phyloP scores from a whole-genome alignment of 2,329 filamentous ascomycete genomes.

The Trichocomaceae sp. region DNA sequence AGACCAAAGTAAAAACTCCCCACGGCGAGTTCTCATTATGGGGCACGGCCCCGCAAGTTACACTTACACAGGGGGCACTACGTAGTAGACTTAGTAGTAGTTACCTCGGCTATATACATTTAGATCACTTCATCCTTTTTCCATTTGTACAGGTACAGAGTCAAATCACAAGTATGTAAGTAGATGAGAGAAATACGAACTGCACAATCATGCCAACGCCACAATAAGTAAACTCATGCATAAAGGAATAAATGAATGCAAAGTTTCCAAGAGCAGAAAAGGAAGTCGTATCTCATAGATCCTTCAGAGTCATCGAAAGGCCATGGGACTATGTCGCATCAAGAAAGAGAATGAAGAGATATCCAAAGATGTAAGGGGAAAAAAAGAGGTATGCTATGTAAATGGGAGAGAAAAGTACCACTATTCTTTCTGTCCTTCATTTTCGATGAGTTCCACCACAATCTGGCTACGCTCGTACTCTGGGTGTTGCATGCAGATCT shows the following conservation, averaged over 20 bases:
- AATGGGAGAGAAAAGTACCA: background rate
- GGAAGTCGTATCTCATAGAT: background rate
- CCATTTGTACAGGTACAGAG: background rate
- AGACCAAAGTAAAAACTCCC: no score
- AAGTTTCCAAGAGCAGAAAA: background rate
- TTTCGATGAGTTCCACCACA: constrained; percentile 84
- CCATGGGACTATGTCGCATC: background rate
- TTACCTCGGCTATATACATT: background rate
- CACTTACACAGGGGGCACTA: no score
- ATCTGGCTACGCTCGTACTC: constrained; percentile 78
- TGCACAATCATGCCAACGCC: no score
- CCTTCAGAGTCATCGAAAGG: no score
- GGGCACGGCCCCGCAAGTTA: no score
- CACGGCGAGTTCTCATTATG: no score
- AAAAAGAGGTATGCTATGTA: background rate
- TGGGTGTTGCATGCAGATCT: constrained; percentile 92
- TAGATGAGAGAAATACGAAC: background rate
- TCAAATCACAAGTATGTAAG: background rate
- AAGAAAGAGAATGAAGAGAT: background rate
- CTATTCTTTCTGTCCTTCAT: constrained; percentile 67
- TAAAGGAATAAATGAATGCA: background rate
- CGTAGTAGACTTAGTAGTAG: no score
- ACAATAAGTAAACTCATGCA: constrained; percentile 2
- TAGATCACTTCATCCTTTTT: background rate
- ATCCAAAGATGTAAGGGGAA: background rate